phyloP scores from a whole-genome alignment of 768 basidiomycete species.

The Tubosaeta sp. region DNA sequence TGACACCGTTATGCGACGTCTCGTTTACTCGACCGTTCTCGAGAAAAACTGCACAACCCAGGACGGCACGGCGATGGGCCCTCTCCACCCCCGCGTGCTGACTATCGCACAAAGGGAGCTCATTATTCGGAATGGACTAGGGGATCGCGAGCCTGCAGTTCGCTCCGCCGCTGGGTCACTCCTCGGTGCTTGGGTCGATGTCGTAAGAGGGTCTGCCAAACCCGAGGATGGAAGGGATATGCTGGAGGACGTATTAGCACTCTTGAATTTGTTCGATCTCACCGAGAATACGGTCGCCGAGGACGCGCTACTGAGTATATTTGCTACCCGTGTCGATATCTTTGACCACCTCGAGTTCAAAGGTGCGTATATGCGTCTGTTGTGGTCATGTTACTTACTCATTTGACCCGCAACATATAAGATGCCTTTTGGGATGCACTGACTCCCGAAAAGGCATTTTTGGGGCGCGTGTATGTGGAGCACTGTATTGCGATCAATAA shows the following conservation, averaged over 20 bases:
- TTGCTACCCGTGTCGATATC: slow-evolving; percentile 59
- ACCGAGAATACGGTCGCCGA: slow-evolving; percentile 57
- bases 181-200: slow-evolving; percentile 73
- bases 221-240: slow-evolving; percentile 35
- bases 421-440: slow-evolving; percentile 69
- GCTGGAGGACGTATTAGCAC: slow-evolving; percentile 38
- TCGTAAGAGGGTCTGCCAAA: slow-evolving; percentile 35
- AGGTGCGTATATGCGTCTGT: slow-evolving; percentile 40
- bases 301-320: slow-evolving; percentile 70
- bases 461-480: slow-evolving; percentile 80
- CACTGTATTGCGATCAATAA: slow-evolving; percentile 64
- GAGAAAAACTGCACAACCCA: slow-evolving; percentile 35
- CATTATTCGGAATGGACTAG: slow-evolving; percentile 77
- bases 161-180: slow-evolving; percentile 68
- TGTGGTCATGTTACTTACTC: background rate
- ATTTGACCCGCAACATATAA: slow-evolving; percentile 23
- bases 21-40: slow-evolving; percentile 63
- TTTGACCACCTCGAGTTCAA: slow-evolving; percentile 66
- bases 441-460: slow-evolving; percentile 72
- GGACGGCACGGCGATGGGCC: slow-evolving; percentile 40
- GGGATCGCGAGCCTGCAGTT: slow-evolving; percentile 78
- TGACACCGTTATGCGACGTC: slow-evolving; percentile 69
- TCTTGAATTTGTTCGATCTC: slow-evolving; percentile 60
- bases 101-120: slow-evolving; percentile 70
- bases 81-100: slow-evolving; percentile 61